phyloP scores from a whole-genome alignment of 139 green algal species.

The Coccomyxa sp. region DNA sequence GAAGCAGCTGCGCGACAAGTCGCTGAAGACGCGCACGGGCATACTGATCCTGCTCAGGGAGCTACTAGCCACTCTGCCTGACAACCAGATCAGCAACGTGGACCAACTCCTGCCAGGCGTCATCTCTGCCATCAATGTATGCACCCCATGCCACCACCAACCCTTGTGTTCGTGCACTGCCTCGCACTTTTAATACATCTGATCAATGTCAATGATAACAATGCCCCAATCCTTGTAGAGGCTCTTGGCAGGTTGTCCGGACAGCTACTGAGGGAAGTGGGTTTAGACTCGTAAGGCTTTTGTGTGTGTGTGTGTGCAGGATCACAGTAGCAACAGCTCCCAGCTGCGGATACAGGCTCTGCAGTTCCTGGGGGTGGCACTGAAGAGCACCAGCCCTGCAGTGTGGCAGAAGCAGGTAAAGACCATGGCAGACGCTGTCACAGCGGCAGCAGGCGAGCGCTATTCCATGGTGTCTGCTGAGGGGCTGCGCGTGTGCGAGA shows the following conservation, averaged over 20 bases:
- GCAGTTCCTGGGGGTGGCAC: constrained; percentile 67
- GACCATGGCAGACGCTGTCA: constrained; percentile 50
- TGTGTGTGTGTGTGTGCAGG: constrained; percentile 49
- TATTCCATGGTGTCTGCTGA: constrained; percentile 93
- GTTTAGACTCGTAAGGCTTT: too few species aligned
- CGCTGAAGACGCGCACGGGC: constrained; percentile 63
- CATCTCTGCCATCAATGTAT: constrained; percentile 53
- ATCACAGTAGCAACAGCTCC: constrained; percentile 39
- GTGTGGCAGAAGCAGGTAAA: constrained; percentile 56
- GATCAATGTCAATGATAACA: neutral
- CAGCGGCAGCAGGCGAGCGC: constrained; percentile 51
- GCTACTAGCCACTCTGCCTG: constrained; percentile 64
- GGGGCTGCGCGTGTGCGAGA: constrained; percentile 73
- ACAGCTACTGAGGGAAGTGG: too few species aligned
- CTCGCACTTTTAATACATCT: neutral
- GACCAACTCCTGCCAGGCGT: constrained; percentile 63
- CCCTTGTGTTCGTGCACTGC: too few species aligned
- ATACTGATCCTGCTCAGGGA: constrained; percentile 71
- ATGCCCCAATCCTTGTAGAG: too few species aligned
- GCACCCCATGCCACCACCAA: neutral
- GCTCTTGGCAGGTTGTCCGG: too few species aligned
- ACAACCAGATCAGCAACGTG: constrained; percentile 40
- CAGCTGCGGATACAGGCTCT: constrained; percentile 90
- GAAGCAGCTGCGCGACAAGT: constrained; percentile 71
- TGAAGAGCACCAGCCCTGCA: constrained; percentile 43